A percentile compares a stretch with the other conserved stretches of the same genome.
Conservation (phyloP, 2,329 filamentous ascomycete genomes). For the Periconia sp. region DNA sequence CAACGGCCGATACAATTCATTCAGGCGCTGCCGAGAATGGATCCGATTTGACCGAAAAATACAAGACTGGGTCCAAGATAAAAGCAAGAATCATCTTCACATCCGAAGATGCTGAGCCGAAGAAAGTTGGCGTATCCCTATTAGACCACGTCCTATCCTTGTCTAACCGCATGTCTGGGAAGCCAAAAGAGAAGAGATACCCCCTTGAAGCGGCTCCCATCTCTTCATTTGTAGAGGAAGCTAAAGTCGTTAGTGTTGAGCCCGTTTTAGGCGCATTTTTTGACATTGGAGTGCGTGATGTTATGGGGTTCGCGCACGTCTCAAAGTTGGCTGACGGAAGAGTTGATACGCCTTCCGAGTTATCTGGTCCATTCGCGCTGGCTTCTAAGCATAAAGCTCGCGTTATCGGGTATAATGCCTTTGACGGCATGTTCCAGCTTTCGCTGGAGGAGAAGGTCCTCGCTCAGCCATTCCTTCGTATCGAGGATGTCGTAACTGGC, state of each 20-base stretch:
- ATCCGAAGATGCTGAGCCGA: slow-evolving; percentile 77
- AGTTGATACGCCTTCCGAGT: slow-evolving; percentile 79
- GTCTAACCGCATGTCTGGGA: slow-evolving; percentile 46
- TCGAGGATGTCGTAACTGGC: slow-evolving; percentile 87
- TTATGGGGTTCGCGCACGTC: slow-evolving; percentile 92
- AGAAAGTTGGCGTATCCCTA: slow-evolving; percentile 86
- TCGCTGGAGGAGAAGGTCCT: slow-evolving; percentile 84
- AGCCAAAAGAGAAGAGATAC: slow-evolving; percentile 52
- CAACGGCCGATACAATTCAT: slow-evolving; percentile 88
- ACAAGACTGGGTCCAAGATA: slow-evolving; percentile 82
- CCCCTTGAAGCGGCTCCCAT: slow-evolving; percentile 69
- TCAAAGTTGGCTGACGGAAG: slow-evolving; percentile 90
- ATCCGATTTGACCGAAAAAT: slow-evolving; percentile 75
- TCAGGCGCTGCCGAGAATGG: slow-evolving; percentile 76
- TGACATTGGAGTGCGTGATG: slow-evolving; percentile 68
- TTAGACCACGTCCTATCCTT: slow-evolving; percentile 82
- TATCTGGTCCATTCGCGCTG: slow-evolving; percentile 77
- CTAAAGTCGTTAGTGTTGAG: slow-evolving; percentile 81
- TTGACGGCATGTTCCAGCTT: slow-evolving; percentile 85
- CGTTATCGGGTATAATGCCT: slow-evolving; percentile 81
- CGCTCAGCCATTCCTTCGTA: slow-evolving; percentile 86
- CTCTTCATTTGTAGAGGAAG: slow-evolving; percentile 78
- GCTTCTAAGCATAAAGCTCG: slow-evolving; percentile 81
- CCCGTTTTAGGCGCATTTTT: slow-evolving; percentile 81
- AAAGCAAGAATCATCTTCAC: slow-evolving; percentile 88